phyloP scores from a whole-genome alignment of 208 protist genomes.

The Zelonia costaricensis region DNA sequence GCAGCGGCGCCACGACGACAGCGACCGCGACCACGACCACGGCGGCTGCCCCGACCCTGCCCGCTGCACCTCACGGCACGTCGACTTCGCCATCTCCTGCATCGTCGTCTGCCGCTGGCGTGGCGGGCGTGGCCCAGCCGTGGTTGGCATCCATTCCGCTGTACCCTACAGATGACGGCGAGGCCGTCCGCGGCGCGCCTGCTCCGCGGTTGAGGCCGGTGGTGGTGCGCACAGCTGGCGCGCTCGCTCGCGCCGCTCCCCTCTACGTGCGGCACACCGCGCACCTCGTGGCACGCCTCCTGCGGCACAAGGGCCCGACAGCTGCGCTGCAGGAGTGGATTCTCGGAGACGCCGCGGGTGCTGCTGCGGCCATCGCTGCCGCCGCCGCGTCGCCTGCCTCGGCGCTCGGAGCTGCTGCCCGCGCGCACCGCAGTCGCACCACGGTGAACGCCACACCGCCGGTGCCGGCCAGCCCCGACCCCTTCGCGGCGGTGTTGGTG shows the following conservation, averaged over 20 bases:
- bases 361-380: background rate
- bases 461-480: conserved; percentile 7
- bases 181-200: background rate
- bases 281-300: conserved; percentile 10
- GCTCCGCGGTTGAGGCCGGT: no score
- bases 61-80: background rate
- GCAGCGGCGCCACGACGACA: background rate
- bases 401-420: background rate
- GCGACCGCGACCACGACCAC: background rate
- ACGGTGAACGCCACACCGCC: no score
- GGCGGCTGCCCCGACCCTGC: background rate
- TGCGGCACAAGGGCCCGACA: conserved; percentile 24
- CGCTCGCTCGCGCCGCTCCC: background rate
- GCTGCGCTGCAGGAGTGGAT: conserved; percentile 28
- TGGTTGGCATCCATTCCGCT: conserved; percentile 17
- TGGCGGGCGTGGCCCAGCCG: conserved; percentile 3
- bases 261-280: conserved; percentile 10
- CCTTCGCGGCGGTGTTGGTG: conserved; percentile 12
- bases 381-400: background rate
- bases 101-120: background rate
- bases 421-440: no score
- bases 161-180: background rate
- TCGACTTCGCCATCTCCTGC: background rate
- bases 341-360: conserved; percentile 19
- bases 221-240: background rate